phyloP scores from a whole-genome alignment of 177 flowering plant species.

The Vitis hybrid region DNA sequence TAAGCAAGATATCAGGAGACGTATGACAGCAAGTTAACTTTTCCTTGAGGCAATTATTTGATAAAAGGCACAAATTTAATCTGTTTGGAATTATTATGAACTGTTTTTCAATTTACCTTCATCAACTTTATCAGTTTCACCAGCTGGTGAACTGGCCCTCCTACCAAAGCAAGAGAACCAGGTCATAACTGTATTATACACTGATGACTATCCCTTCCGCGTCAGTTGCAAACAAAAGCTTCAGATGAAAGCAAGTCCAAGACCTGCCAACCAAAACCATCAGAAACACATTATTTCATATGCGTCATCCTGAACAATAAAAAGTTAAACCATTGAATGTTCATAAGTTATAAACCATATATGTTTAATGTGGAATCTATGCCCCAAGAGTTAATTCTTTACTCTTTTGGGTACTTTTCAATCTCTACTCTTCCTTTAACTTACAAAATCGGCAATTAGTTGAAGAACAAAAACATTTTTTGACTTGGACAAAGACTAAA shows the following conservation, averaged over 20 bases:
- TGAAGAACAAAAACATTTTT: too few relatives aligned
- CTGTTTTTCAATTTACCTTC: constrained; percentile 32
- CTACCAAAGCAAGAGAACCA: constrained; percentile 41
- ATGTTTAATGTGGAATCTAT: too few relatives aligned
- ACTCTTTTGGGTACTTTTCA: too few relatives aligned
- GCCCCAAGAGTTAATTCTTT: too few relatives aligned
- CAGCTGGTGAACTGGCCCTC: constrained; percentile 16
- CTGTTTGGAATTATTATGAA: not conserved
- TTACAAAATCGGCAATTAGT: too few relatives aligned
- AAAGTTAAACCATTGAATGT: not conserved
- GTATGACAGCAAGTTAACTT: not conserved
- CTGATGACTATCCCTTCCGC: constrained; percentile 10
- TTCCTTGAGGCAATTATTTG: not conserved
- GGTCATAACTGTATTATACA: constrained; percentile 29
- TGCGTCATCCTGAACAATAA: not conserved
- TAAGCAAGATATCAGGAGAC: not conserved
- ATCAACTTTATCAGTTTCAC: constrained; percentile 23
- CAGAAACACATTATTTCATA: not conserved
- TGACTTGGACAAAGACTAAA: too few relatives aligned
- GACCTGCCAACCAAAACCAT: constrained; percentile 9
- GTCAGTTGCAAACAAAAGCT: constrained; percentile 7
- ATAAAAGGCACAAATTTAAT: not conserved
- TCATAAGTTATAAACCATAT: too few relatives aligned
- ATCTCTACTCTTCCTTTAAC: too few relatives aligned
- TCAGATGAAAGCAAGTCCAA: constrained; percentile 6